These are phyloP conservation scores for Stephanodiscus minutulus DNA, from an alignment of 108 stramenopile species.

Conservation along the genomic window DNA sequence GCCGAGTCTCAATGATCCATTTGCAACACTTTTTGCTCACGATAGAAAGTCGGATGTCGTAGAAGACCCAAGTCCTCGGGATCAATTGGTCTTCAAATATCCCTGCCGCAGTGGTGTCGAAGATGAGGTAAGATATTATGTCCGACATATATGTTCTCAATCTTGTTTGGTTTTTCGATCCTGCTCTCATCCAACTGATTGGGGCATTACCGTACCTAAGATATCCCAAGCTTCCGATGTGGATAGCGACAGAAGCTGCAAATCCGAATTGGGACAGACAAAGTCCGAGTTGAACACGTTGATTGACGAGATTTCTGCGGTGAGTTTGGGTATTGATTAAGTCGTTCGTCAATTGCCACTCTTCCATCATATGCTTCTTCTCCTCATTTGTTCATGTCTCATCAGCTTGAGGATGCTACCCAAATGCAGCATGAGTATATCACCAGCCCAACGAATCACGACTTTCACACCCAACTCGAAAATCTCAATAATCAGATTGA, in stretches of 20 bases:
- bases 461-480: constrained; percentile 27
- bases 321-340: background rate
- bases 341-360: background rate
- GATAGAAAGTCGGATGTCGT: background rate
- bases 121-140: background rate
- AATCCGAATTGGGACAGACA: constrained; percentile 2
- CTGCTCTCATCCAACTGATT: background rate
- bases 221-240: constrained; percentile 15
- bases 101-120: background rate
- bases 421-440: constrained; percentile 33
- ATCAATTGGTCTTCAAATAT: background rate
- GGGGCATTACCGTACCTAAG: background rate
- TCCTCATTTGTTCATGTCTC: background rate
- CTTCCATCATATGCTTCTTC: background rate
- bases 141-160: background rate
- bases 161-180: background rate
- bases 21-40: background rate
- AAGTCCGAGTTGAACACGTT: constrained; percentile 18
- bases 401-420: constrained; percentile 14
- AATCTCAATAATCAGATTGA: constrained; percentile 23
- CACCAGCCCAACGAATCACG: constrained; percentile 23
- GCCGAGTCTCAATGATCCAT: background rate
- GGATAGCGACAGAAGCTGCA: constrained; percentile 11
- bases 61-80: background rate
- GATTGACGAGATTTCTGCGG: constrained; percentile 23